Base-by-base conservation (phyloP, 805 yeast species). In the Saccharomycopsis fibuligera region DNA sequence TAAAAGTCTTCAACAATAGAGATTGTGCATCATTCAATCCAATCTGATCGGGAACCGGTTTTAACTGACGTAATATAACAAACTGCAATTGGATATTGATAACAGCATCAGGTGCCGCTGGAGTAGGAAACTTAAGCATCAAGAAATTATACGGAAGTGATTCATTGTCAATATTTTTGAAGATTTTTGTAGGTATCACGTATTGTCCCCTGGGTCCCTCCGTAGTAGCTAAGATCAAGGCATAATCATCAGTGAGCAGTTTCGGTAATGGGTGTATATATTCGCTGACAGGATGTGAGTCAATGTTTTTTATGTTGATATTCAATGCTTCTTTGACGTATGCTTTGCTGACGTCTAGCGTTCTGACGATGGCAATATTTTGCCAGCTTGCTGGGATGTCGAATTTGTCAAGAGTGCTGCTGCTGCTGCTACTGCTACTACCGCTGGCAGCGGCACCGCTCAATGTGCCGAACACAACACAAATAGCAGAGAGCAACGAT, bases 41-140 rank as follows among this genome's bases (percentile, higher is more conserved):
- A 37, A 84, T 77, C 52, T 70, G 66, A 45, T 71, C 73, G 1
- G 98, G 97, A 45, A 75, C 62, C 37, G 97, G 87, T 45, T 57
- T 52, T 42, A 81, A 58, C 31, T 67, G 62, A 49, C 72, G 68
- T 29, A 76, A 70, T 49, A 75, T 67, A 2, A 78, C 75, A 52
- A 72, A 65, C 29, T 76, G 70, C 16, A 82, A 65, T 35, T 67
- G 64, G 40, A 91, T 59, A 33, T 72, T 68, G 41, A 72, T 62
- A 29, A 66, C 65, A 14, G 46, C 33, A 3, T 46, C 50, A 24
- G 95, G 86, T 8, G 83, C 74, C 48, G 90, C 67, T 35, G 93
- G 85, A 40, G 70, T 69, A 10, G 86, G 85, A 44, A 89, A 67
- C 31, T 60, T 62, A 27, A 87, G 53, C 49, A 67, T 63, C 62